Evolutionary conservation across 257 asterid species (phyloP), one percentile per base, ranked within the genome.

Genomic region (Solanum boliviense): DNA sequence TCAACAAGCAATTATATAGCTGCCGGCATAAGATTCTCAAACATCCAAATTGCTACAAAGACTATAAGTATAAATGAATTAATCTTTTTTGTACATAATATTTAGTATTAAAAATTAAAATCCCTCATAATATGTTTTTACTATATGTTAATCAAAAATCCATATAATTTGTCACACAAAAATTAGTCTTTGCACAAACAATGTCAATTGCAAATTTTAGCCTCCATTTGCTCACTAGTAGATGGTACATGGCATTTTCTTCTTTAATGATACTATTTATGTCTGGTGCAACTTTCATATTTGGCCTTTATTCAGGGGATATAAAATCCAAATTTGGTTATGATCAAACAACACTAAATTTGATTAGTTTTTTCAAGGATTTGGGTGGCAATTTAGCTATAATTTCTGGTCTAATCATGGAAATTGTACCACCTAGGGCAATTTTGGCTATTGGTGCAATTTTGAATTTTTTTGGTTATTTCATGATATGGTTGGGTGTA

Each of bases 221-320:
- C 56, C 36, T 88, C 60, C 92, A 92, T 6, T 86, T 90, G 13
- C 21, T 94, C 62, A 82, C 87, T 13, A 86, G 95, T 44, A 89
- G 93, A 79, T 92, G 95, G 95, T 94, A 91, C 92, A 93, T 92
- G 96, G 89, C 90, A 12, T 93, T 94, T 82, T 95, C 94, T 3
- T 90, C 92, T 25, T 87, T 90, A 11, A 91, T 91, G 9, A 92
- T 94, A 87, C 88, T 93, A 93, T 87, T 94, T 85, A 87, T 91
- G 92, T 87, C 98, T 5, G 98, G 98, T 18, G 94, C 98, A 7
- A 91, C 94, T 8, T 94, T 91, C 89, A 92, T 93, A 87, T 93
- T 93, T 81, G 96, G 94, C 6, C 85, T 92, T n/a, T 94, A 93
- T 89, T 94, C 98, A 10, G 89, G 87, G 4, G 93, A 89, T 8